Conservation (phyloP, 2,329 filamentous ascomycete genomes). For the Aspergillus piperis region DNA sequence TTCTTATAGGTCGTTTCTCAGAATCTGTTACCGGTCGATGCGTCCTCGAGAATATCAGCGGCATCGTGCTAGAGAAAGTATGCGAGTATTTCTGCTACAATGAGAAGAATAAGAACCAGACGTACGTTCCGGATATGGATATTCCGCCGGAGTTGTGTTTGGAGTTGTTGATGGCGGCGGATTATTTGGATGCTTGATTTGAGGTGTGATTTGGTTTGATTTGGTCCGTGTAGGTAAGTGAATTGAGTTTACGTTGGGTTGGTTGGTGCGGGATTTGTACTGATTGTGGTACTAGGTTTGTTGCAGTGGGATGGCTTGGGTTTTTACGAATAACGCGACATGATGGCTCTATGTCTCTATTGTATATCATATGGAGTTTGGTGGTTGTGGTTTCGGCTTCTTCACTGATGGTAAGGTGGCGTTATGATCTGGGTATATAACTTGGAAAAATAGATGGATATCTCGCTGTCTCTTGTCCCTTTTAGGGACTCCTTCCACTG, state of each 20-base stretch:
- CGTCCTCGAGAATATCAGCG: conserved; percentile 63
- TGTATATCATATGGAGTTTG: background rate
- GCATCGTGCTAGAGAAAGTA: conserved; percentile 66
- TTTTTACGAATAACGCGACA: background rate
- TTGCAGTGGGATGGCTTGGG: background rate
- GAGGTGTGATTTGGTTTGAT: conserved; percentile 43
- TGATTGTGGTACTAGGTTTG: background rate
- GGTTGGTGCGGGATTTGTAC: background rate
- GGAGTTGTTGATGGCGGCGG: conserved; percentile 67
- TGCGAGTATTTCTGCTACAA: conserved; percentile 72
- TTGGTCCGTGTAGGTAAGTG: background rate
- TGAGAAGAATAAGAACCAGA: conserved; percentile 61
- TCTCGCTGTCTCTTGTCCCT: background rate
- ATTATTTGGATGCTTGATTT: conserved; percentile 59
- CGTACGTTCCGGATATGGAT: conserved; percentile 67
- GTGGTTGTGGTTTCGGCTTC: background rate
- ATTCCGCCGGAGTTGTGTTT: conserved; percentile 65
- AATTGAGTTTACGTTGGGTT: background rate
- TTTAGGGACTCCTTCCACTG: background rate
- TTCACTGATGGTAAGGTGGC: background rate
- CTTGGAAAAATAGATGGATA: background rate
- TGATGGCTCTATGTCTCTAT: background rate
- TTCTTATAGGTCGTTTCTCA: conserved; percentile 57
- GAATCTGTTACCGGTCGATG: conserved; percentile 62
- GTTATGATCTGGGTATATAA: background rate